phyloP scores from a whole-genome alignment of 345 rosid species.

The Salix koriyanagi region DNA sequence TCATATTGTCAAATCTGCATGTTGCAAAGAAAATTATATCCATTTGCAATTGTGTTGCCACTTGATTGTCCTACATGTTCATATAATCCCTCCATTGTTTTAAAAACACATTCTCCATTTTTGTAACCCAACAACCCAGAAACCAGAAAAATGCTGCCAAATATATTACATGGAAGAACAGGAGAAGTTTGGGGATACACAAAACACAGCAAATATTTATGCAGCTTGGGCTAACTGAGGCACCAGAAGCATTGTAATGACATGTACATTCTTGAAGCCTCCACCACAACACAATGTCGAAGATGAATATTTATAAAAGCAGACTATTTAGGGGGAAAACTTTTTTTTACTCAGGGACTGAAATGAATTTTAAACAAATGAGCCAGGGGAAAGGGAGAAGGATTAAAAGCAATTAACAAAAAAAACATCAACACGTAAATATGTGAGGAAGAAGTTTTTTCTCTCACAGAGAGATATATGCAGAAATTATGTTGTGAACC shows the following conservation, averaged over 20 bases:
- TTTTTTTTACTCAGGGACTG: neutral
- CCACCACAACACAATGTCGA: neutral
- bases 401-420: neutral
- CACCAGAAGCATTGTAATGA: neutral
- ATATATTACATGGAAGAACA: neutral
- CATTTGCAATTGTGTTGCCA: neutral
- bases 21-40: neutral
- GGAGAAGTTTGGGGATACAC: neutral
- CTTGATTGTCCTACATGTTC: neutral
- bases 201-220: neutral
- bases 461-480: neutral
- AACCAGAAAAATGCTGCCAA: neutral
- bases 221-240: neutral
- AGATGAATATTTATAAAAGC: neutral
- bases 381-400: neutral
- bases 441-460: neutral
- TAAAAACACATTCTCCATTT: neutral
- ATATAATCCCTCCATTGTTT: neutral
- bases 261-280: neutral
- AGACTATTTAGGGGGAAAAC: neutral
- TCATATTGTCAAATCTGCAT: neutral
- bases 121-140: neutral
- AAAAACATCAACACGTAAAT: neutral
- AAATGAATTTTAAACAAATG: neutral
- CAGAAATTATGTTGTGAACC: neutral